Evolutionary conservation across 768 basidiomycete species (phyloP), one percentile per base, ranked within the genome.

Genomic region (Pleurotus eryngii): DNA sequence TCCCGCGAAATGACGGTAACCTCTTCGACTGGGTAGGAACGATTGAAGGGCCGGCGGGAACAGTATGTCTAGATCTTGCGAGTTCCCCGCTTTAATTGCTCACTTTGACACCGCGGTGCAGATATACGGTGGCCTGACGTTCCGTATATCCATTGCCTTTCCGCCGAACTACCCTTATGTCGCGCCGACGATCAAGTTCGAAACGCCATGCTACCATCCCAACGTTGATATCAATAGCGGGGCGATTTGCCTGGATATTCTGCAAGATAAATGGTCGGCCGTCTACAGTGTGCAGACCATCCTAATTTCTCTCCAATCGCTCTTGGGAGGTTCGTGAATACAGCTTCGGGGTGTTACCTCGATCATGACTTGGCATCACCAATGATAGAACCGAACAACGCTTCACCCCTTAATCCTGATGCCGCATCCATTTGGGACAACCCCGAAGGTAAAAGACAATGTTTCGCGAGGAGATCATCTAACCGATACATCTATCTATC

Each of bases 191-290:
- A 91, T 96, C 71, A 89, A 87, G 67, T 96, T 94, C 63, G 90
- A 92, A 51, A 86, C 92, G 4, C 90, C 91, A 5, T 94, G 92
- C 74, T 95, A 82, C 74, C 93, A 96, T 65, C 93, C 94, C 6
- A 95, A 95, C 64, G 90, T 95, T 37, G 92, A 94, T 68, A 81
- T 94, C 48, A 76, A 72, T 12, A 79, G 83, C 40, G 90, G 90
- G 38, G 81, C 86, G 18, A 92, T 93, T 61, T 94, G 90, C 70
- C 76, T 94, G 43, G 92, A 95, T 67, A 95, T 96, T 64, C 74
- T 95, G 46, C 60, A 92, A 89, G 92, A 94, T 71, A 91, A 94
- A 67, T 95, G 93, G 94, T 92, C 90, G 3, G 92, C 94, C 5
- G 89, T 95, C 1, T 93, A 95, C 70, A 92, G 90, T 58, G 93